Evolutionary conservation across 1,139 yeast genomes (phyloP), one percentile per base, ranked within the genome.

Genomic region (Hyphopichia burtonii): DNA sequence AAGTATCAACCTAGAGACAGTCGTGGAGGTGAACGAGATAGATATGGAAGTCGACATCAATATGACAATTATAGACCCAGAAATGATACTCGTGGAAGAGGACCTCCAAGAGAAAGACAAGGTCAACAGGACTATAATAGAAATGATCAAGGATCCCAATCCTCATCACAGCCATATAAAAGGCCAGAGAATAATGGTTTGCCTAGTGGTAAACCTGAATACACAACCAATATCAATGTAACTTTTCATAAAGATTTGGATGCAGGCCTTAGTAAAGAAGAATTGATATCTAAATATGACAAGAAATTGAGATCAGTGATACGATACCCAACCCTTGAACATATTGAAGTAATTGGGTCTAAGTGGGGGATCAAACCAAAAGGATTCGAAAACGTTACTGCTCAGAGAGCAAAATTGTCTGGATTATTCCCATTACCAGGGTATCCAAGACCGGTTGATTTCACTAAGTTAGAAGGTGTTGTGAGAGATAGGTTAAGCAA

Each of bases 371-470:
- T 78, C 14, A 74, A 76, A 28, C 91, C 96, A 0, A 66, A 72
- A 37, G 95, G 91, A 0, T 87, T 86, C 59, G 95, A 88, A 54
- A 74, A 77, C 11, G 82, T 87, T 3, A 77, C 88, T 1, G 86
- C 94, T 0, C 89, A 83, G 50, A 73, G 86, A 50, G 96, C 96
- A 4, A 90, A 90, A 55, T 68, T 86, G 17, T 80, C 91, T 0
- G 96, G 96, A 0, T 62, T 86, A 3, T 90, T 88, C 53, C 89
- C 93, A 1, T 67, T 81, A 20, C 94, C 94, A 1, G 93, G 93
- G 2, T 75, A 77, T 40, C 80, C 86, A 0, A 71, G 76, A 49
- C 80, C 78, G 2, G 71, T 79, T 36, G 84, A 80, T 53, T 71
- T 72, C 36, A 74, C 80, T 4, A 76, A 76, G 47, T 55, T 81